A percentile compares a stretch with the other conserved stretches of the same genome.
phyloP scores from a whole-genome alignment of 2,329 filamentous ascomycete species.

The Verticillium nonalfalfae region DNA sequence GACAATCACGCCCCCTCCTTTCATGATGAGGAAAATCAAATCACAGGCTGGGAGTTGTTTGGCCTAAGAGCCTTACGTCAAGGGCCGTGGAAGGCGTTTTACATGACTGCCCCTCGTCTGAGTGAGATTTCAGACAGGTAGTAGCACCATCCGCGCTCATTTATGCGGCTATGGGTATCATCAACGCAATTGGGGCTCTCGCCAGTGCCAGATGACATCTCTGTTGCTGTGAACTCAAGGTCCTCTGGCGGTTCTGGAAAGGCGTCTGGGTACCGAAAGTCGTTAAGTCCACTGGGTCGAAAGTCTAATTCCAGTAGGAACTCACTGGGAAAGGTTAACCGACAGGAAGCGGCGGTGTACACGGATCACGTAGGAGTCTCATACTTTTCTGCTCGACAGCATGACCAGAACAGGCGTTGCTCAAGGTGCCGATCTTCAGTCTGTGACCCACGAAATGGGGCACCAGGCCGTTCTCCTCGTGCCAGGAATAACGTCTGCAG shows the following conservation, averaged over 20 bases:
- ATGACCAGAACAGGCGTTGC: slow-evolving; percentile 15
- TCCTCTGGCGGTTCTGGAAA: slow-evolving; percentile 11
- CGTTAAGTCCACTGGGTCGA: slow-evolving; percentile 9
- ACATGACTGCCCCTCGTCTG: slow-evolving; percentile 40
- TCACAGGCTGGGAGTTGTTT: slow-evolving; percentile 50
- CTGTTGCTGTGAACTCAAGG: not conserved
- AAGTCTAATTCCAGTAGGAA: not conserved
- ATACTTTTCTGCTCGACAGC: slow-evolving; percentile 14
- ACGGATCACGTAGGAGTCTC: not conserved
- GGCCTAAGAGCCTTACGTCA: slow-evolving; percentile 44
- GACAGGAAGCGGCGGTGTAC: not conserved
- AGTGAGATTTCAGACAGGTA: slow-evolving; percentile 15
- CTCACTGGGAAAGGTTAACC: not conserved
- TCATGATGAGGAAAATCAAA: slow-evolving; percentile 39
- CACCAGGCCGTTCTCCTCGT: slow-evolving; percentile 2
- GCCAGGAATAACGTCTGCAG: slow-evolving; percentile 6
- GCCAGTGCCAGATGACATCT: not conserved
- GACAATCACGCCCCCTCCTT: slow-evolving; percentile 26
- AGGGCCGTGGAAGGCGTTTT: slow-evolving; percentile 52
- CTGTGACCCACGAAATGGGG: not conserved
- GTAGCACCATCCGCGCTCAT: slow-evolving; percentile 14
- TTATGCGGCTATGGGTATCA: not conserved
- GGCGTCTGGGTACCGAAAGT: slow-evolving; percentile 13
- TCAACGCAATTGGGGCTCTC: not conserved
- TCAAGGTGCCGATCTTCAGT: slow-evolving; percentile 6